Evolutionary conservation across 164 flowering plant genomes (phyloP).

Genomic region (Nymphaea thermarum): DNA sequence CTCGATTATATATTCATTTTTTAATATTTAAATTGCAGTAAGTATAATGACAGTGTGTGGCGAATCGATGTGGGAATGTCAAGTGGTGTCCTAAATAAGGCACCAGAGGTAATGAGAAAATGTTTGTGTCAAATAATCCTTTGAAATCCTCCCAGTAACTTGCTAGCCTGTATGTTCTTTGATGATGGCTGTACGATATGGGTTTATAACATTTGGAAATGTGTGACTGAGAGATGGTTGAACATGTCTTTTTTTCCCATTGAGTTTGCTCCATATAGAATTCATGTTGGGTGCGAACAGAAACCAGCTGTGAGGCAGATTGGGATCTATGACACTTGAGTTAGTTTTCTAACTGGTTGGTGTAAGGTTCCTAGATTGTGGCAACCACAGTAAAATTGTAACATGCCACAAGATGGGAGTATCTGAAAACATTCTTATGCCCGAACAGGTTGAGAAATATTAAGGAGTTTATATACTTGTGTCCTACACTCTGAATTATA

Average conservation of each 20-base stretch:
- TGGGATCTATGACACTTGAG: neutral
- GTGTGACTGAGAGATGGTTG: neutral
- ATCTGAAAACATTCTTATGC: neutral
- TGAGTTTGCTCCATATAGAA: neutral
- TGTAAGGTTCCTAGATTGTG: no score
- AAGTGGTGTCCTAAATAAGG: conserved; percentile 76
- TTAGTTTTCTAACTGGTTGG: no score
- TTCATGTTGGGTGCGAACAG: no score
- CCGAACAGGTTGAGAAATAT: neutral
- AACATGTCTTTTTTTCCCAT: neutral
- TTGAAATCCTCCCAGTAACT: neutral
- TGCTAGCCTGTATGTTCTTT: neutral
- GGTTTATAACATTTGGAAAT: neutral
- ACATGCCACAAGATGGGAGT: neutral
- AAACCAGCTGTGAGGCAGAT: neutral
- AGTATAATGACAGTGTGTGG: conserved; percentile 66
- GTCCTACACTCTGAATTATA: no score
- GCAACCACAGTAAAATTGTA: no score
- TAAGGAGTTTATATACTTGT: no score
- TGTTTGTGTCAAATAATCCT: neutral
- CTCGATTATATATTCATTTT: neutral
- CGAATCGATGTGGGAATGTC: conserved; percentile 94
- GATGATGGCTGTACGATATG: neutral
- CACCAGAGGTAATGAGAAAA: conserved; percentile 64
- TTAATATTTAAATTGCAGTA: conserved; percentile 33